Base-by-base conservation (phyloP, 306 rosid species). In the Amphicarpaea edgeworthii region DNA sequence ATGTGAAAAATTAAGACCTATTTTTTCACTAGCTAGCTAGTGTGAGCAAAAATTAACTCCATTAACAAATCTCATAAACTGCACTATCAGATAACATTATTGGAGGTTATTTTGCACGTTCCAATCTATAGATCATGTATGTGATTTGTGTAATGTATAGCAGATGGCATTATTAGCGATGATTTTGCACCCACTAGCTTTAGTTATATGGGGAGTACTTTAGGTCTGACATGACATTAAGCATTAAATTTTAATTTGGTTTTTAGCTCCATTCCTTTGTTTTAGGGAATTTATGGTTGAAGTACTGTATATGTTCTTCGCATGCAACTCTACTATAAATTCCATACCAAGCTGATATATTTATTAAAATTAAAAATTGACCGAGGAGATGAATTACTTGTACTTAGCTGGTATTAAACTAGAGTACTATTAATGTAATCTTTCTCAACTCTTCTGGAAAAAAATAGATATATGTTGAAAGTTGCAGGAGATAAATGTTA, bases 21-120 rank as follows among this genome's bases (percentile, higher is more conserved):
- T 7, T 16, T 38, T 61, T 17, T 12, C 30, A 21, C 60, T 5
- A n/a, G n/a, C n/a, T n/a, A n/a, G n/a, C n/a, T n/a, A 17, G 37
- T 3, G 2, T 12, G 46, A 42, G 7, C 28, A 8, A 62, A 61
- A 60, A 45, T 14, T 58, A 40, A 51, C 14, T 12, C 66, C 58
- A 34, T 12, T 41, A 43, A 24, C 41, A 24, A 74, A 43, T 77
- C 28, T 45, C 42, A 34, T 23, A 40, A 78, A 49, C 42, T 28
- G 46, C 57, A 28, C 23, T 7, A 68, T 19, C 17, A 26, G 49
- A 42, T 20, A 19, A 40, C 77, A 70, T 47, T 11, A 67, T 54
- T 40, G 14, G 54, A 72, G 19, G 2, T 41, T 1, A 68, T 26
- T 62, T 54, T 40, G 8, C 51, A 14, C 46, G 4, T 3, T 54